Evolutionary conservation across 352 stramenopile genomes (phyloP).

Genomic region (Thalassiosira exigua): DNA sequence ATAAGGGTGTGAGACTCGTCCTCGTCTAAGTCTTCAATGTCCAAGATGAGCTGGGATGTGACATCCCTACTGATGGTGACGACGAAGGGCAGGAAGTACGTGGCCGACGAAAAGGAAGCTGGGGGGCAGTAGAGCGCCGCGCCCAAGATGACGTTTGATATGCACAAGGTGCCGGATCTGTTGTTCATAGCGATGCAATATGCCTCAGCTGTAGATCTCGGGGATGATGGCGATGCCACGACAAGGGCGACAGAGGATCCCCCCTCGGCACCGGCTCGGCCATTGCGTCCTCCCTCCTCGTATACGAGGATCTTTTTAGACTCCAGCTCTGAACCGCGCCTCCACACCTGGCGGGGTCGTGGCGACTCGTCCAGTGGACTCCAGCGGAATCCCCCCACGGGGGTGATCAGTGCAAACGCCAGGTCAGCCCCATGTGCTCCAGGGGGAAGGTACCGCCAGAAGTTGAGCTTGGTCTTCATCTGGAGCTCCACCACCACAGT

Average conservation of each 20-base stretch:
- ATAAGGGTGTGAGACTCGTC: constrained; percentile 19
- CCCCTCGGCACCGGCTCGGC: constrained; percentile 61
- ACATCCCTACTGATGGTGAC: constrained; percentile 51
- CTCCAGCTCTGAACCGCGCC: constrained; percentile 76
- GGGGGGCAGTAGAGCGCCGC: constrained; percentile 45
- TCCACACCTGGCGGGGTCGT: constrained; percentile 83
- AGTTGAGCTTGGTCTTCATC: constrained; percentile 87
- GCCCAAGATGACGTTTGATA: constrained; percentile 69
- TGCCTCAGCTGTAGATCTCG: constrained; percentile 67
- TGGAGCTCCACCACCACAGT: constrained; percentile 85
- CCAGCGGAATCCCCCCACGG: constrained; percentile 85
- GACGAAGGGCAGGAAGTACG: constrained; percentile 52
- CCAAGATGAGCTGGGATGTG: constrained; percentile 46
- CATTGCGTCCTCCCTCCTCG: constrained; percentile 84
- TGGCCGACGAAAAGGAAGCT: background rate
- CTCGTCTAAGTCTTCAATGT: constrained; percentile 45
- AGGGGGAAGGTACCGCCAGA: constrained; percentile 84
- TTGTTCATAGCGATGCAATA: constrained; percentile 80
- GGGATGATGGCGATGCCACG: constrained; percentile 66
- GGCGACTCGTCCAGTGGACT: constrained; percentile 82
- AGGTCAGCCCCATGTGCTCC: constrained; percentile 74
- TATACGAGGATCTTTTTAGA: constrained; percentile 85
- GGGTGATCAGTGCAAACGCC: constrained; percentile 83
- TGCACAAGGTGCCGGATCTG: constrained; percentile 64
- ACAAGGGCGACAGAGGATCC: constrained; percentile 81